Conservation (phyloP, 2,329 filamentous ascomycete species). For the Talaromyces piceae region DNA sequence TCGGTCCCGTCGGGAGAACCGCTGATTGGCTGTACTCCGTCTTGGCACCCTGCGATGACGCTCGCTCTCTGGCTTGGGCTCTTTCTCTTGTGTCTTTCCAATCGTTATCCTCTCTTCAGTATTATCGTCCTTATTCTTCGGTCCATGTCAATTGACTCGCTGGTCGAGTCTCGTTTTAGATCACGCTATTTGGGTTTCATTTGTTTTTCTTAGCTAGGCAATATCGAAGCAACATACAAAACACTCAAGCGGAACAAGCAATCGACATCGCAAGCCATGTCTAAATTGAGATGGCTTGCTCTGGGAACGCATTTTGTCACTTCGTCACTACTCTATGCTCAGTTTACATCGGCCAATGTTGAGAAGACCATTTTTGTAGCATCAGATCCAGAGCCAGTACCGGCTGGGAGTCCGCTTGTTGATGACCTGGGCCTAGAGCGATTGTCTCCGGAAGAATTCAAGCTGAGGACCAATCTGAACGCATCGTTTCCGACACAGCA, state of each 20-base stretch:
- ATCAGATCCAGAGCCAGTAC: conserved; percentile 52
- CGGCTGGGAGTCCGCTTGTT: conserved; percentile 49
- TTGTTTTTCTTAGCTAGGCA: neutral
- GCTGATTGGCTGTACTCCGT: neutral
- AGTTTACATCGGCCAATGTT: conserved; percentile 57
- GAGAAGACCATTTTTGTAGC: conserved; percentile 87
- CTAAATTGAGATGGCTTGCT: neutral
- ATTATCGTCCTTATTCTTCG: neutral
- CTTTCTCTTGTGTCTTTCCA: too few species aligned
- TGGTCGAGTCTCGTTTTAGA: neutral
- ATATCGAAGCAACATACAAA: neutral
- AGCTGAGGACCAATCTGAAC: conserved; percentile 57
- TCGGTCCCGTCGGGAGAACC: neutral
- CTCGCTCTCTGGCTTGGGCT: neutral
- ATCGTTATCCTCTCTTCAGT: neutral
- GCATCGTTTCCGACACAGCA: conserved; percentile 58
- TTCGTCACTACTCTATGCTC: conserved; percentile 8
- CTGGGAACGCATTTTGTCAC: neutral
- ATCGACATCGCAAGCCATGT: neutral
- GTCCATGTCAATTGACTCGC: neutral
- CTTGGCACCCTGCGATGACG: neutral
- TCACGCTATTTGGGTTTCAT: neutral
- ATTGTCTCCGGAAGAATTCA: conserved; percentile 52
- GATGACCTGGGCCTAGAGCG: conserved; percentile 55
- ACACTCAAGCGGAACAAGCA: neutral